Evolutionary conservation across 805 yeast genomes (phyloP).

Genomic region (Monosporozyma servazzii): DNA sequence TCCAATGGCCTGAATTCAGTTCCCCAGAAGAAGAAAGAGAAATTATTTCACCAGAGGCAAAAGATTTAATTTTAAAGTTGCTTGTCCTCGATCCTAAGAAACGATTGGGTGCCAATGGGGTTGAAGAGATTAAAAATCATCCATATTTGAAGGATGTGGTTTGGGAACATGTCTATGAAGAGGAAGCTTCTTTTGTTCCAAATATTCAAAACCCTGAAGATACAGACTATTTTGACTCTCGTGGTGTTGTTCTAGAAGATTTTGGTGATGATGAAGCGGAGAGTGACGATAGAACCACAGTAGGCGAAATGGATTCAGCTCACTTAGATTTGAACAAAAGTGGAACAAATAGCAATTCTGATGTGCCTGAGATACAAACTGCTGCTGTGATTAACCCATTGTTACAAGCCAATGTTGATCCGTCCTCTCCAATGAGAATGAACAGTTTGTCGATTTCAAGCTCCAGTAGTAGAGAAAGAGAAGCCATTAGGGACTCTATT

Average conservation of each 20-base stretch:
- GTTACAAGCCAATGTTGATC: background rate
- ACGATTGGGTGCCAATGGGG: conserved; percentile 73
- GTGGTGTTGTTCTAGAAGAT: conserved; percentile 70
- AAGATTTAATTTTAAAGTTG: conserved; percentile 58
- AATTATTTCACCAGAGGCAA: conserved; percentile 56
- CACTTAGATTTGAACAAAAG: background rate
- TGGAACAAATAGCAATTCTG: conserved; percentile 6
- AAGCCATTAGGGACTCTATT: conserved; percentile 5
- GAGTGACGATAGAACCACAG: background rate
- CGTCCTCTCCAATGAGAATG: conserved; percentile 6
- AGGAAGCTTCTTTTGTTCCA: conserved; percentile 80
- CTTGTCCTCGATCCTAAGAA: conserved; percentile 53
- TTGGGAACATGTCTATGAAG: conserved; percentile 66
- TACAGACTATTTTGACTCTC: conserved; percentile 81
- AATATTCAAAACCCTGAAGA: conserved; percentile 67
- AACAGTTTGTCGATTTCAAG: conserved; percentile 8
- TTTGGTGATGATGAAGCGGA: conserved; percentile 21
- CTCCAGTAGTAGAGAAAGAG: background rate
- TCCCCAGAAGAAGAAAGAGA: conserved; percentile 42
- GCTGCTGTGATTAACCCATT: background rate
- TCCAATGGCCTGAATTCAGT: conserved; percentile 75
- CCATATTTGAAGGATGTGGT: conserved; percentile 62
- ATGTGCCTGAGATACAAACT: conserved; percentile 14
- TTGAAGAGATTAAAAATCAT: conserved; percentile 69
- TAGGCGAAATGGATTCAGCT: background rate